Conservation (phyloP, 805 yeast species). For the Diddensiella santjacobensis region DNA sequence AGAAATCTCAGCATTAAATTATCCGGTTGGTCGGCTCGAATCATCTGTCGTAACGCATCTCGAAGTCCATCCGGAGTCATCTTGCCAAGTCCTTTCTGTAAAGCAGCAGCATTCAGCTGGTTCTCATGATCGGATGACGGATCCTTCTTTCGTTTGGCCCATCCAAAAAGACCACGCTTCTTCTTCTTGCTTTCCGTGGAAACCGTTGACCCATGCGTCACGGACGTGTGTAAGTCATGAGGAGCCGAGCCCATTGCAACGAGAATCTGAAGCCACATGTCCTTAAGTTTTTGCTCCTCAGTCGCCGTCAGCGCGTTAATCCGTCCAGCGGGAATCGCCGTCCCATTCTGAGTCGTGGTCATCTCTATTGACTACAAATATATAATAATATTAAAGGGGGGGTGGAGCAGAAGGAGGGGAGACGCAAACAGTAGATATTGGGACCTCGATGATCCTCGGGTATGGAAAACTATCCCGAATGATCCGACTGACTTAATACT, state of each 20-base stretch:
- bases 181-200: slow-evolving; percentile 27
- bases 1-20: slow-evolving; percentile 69
- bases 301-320: slow-evolving; percentile 35
- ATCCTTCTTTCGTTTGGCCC: slow-evolving; percentile 16
- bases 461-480: too few relatives aligned
- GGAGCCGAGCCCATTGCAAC: slow-evolving; percentile 28
- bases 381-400: too few relatives aligned
- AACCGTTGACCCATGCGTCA: slow-evolving; percentile 16
- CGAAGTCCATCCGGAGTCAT: slow-evolving; percentile 51
- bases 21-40: slow-evolving; percentile 80
- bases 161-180: slow-evolving; percentile 30
- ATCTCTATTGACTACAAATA: too few relatives aligned
- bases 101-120: slow-evolving; percentile 22
- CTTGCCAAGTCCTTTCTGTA: slow-evolving; percentile 49
- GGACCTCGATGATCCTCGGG: too few relatives aligned
- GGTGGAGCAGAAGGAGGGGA: too few relatives aligned
- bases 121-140: slow-evolving; percentile 12
- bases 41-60: slow-evolving; percentile 52
- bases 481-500: too few relatives aligned
- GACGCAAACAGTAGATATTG: too few relatives aligned
- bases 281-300: slow-evolving; percentile 38
- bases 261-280: slow-evolving; percentile 35
- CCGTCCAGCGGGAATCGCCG: slow-evolving; percentile 29
- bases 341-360: slow-evolving; percentile 3
- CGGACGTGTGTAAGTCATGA: slow-evolving; percentile 19